These are phyloP conservation scores for Suillus subluteus DNA, from an alignment of 768 basidiomycete species.

Conservation along the genomic window DNA sequence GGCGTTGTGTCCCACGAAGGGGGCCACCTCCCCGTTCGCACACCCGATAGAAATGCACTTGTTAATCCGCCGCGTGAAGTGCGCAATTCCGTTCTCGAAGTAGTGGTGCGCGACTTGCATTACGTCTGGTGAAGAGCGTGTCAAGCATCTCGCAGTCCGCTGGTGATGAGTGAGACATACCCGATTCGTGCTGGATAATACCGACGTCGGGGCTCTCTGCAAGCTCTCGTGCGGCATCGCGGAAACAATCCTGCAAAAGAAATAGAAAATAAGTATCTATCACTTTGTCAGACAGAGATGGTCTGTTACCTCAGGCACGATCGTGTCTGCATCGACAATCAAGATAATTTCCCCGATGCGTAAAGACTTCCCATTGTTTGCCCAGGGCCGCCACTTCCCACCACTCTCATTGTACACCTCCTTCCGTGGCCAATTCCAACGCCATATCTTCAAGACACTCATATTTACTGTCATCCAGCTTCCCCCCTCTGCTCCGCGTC, in stretches of 20 bases:
- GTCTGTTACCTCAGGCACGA: conserved; percentile 67
- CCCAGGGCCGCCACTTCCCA: conserved; percentile 70
- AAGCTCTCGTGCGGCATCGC: conserved; percentile 84
- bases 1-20: conserved; percentile 53
- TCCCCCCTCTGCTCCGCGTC: conserved; percentile 35
- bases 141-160: background rate
- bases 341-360: conserved; percentile 82
- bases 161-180: conserved; percentile 31
- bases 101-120: conserved; percentile 62
- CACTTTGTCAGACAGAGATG: background rate
- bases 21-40: conserved; percentile 47
- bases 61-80: conserved; percentile 56
- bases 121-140: conserved; percentile 41
- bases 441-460: conserved; percentile 62
- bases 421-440: conserved; percentile 73
- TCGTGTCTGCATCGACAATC: conserved; percentile 85
- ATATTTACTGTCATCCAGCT: conserved; percentile 44
- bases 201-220: conserved; percentile 82
- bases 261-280: background rate
- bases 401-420: conserved; percentile 68
- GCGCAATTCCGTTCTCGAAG: conserved; percentile 51
- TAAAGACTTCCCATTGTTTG: conserved; percentile 71
- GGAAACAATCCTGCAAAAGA: conserved; percentile 75
- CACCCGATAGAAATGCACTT: conserved; percentile 39
- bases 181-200: conserved; percentile 91